Percentiles rank a stretch among this genome's conserved stretches.
These are phyloP conservation scores for Bremia lactucae DNA, from an alignment of 352 stramenopile species.

Conservation along the genomic window DNA sequence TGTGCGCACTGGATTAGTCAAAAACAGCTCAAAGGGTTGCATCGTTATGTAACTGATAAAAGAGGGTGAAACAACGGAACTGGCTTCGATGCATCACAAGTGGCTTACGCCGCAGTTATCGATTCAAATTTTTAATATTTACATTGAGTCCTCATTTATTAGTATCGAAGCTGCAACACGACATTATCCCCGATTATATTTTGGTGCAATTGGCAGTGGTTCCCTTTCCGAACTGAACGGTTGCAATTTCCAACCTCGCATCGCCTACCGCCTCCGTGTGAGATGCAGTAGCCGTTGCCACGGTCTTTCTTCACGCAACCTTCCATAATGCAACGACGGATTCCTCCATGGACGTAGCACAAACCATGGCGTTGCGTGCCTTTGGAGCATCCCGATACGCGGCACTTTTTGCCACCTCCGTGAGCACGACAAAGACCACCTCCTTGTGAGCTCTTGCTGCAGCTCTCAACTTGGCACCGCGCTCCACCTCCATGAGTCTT, in stretches of 20 bases:
- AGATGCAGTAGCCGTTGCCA: constrained; percentile 76
- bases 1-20: constrained; percentile 37
- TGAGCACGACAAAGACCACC: constrained; percentile 38
- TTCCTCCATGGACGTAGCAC: constrained; percentile 74
- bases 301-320: constrained; percentile 77
- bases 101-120: no score
- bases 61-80: no score
- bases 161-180: constrained; percentile 34
- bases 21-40: constrained; percentile 53
- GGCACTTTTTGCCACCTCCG: constrained; percentile 66
- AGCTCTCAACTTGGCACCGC: constrained; percentile 54
- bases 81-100: no score
- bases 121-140: no score
- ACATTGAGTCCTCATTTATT: not conserved
- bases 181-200: constrained; percentile 15
- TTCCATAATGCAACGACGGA: constrained; percentile 57
- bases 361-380: constrained; percentile 64
- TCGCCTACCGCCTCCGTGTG: constrained; percentile 58
- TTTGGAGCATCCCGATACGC: constrained; percentile 54
- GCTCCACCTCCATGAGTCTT: constrained; percentile 74
- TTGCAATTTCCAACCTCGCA: constrained; percentile 49
- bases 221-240: constrained; percentile 64
- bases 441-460: constrained; percentile 70
- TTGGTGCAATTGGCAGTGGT: constrained; percentile 64
- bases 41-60: constrained; percentile 57